Evolutionary conservation across 208 protist genomes (phyloP), one percentile per base, ranked within the genome.

Genomic region (Trypanosoma boissoni): DNA sequence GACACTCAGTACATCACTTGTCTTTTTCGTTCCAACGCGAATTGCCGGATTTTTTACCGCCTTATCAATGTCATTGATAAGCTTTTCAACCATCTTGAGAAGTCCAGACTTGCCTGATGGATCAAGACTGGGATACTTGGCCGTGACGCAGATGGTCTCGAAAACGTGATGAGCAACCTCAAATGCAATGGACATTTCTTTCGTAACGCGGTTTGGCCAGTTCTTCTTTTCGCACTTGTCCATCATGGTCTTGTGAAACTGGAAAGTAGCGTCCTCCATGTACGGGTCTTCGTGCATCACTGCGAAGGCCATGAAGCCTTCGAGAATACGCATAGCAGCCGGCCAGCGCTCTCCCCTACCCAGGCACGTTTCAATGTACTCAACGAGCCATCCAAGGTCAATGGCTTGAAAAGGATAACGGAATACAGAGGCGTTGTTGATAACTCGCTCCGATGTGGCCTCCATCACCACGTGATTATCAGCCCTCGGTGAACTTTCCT

Each of bases 221-320:
- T 23, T 52, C 21, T 72, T 68, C 23, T 69, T 56, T 28, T 65
- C 36, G 28, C 45, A 27, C 31, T 74, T 76, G 24, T 68, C 66
- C 45, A 51, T 53, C 41, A 85, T 82, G 23, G 67, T 54, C 16
- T 64, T 75, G 50, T 65, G 44, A 31, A 73, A 59, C 44, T 59
- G 48, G 44, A 55, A 55, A 29, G 82, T 66, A 26, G 80, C 78
- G 28, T 85, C 66, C 64, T 88, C 84, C 49, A 91, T 45, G 56
- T 85, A 91, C 27, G 84, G 84, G 64, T 91, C 84, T 51, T 83
- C 77, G 62, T 88, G 77, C 27, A 86, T 53, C 20, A 91, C 64
- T 3, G 84, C 77, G 65, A 88, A 74, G 32, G 76, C 73, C 78
- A 91, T 91, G 26, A 91, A 69, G 50, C 72, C 79, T 12, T 83